A percentile compares a stretch with the other conserved stretches of the same genome.
phyloP scores from a whole-genome alignment of 2,329 filamentous ascomycete genomes.

The Parascedosporium putredinis region DNA sequence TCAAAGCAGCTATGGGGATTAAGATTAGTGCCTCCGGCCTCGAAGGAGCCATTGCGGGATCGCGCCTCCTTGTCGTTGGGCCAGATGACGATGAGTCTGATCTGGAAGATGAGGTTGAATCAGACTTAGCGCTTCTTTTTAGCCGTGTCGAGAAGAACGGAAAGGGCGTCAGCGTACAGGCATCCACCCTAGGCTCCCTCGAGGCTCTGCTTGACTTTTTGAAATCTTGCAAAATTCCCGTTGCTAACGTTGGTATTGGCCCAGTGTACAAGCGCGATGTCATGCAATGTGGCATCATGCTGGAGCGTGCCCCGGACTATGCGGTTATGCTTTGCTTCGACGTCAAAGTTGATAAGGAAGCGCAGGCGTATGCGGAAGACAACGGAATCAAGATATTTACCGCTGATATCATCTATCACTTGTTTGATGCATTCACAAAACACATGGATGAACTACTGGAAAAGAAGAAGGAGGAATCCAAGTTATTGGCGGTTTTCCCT shows the following conservation, averaged over 20 bases:
- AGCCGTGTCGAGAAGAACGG: slow-evolving; percentile 85
- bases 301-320: slow-evolving; percentile 89
- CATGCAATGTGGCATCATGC: slow-evolving; percentile 89
- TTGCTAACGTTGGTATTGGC: slow-evolving; percentile 93
- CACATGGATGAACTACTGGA: slow-evolving; percentile 83
- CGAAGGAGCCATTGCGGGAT: slow-evolving; percentile 92
- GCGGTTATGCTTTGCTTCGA: slow-evolving; percentile 99
- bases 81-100: slow-evolving; percentile 96
- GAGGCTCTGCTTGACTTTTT: slow-evolving; percentile 96
- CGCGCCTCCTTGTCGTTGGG: slow-evolving; percentile 84
- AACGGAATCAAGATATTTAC: slow-evolving; percentile 96
- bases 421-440: slow-evolving; percentile 93
- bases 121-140: slow-evolving; percentile 83
- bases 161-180: slow-evolving; percentile 92
- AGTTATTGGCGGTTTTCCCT: slow-evolving; percentile 92
- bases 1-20: slow-evolving; percentile 95
- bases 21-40: slow-evolving; percentile 97
- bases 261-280: slow-evolving; percentile 98
- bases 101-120: slow-evolving; percentile 91
- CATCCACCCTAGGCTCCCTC: slow-evolving; percentile 91
- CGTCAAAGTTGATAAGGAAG: slow-evolving; percentile 98
- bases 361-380: slow-evolving; percentile 80
- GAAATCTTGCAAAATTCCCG: slow-evolving; percentile 90
- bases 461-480: slow-evolving; percentile 92
- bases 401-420: slow-evolving; percentile 96